Conservation (phyloP, 164 flowering plant genomes). For the Aristolochia contorta region DNA sequence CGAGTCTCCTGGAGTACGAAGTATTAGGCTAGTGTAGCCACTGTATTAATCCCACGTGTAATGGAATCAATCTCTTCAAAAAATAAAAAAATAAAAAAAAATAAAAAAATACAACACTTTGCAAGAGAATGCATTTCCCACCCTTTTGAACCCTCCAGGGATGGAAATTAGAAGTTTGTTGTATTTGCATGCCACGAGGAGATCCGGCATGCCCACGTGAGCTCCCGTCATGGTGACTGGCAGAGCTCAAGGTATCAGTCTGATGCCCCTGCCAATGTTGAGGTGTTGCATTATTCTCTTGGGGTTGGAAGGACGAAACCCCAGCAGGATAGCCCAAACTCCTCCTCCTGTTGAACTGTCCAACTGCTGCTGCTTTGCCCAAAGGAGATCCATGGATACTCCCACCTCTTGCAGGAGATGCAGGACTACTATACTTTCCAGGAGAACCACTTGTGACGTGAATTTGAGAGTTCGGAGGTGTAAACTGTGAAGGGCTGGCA, state of each 20-base stretch:
- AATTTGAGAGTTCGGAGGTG: constrained; percentile 71
- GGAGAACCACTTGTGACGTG: constrained; percentile 73
- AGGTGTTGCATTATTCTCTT: constrained; percentile 40
- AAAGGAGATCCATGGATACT: constrained; percentile 75
- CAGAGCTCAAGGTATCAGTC: constrained; percentile 27
- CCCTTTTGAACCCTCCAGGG: constrained; percentile 55
- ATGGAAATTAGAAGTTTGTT: constrained; percentile 18
- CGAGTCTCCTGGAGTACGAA: too few relatives aligned
- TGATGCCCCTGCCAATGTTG: constrained; percentile 48
- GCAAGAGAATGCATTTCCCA: constrained; percentile 27
- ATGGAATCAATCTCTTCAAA: too few relatives aligned
- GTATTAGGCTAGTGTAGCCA: too few relatives aligned
- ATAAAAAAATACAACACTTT: too few relatives aligned
- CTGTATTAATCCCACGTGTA: too few relatives aligned
- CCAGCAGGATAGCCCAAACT: constrained; percentile 53
- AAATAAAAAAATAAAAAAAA: too few relatives aligned
- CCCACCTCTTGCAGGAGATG: constrained; percentile 80
- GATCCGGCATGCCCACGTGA: constrained; percentile 37
- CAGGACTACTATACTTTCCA: constrained; percentile 72
- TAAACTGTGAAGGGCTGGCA: constrained; percentile 89
- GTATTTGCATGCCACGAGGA: constrained; percentile 36
- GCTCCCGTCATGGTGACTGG: constrained; percentile 42
- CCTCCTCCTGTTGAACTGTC: constrained; percentile 68
- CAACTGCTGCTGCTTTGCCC: constrained; percentile 53
- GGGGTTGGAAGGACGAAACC: constrained; percentile 29